Conservation (phyloP, 2,329 filamentous ascomycete species). For the Elsinoe necatrix region DNA sequence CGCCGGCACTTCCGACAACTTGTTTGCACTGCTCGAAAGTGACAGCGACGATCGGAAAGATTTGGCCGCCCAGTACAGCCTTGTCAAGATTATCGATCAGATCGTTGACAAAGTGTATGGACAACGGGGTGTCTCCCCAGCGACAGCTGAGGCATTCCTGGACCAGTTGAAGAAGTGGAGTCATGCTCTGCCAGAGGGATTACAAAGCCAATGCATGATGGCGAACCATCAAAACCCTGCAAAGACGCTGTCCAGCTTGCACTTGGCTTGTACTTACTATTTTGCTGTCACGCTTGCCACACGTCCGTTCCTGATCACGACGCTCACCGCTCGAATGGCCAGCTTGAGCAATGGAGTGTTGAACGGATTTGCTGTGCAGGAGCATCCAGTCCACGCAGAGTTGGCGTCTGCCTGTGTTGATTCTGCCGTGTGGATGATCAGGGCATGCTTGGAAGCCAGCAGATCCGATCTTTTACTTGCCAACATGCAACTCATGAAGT, state of each 20-base stretch:
- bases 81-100: slow-evolving; percentile 5
- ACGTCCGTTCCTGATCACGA: slow-evolving; percentile 47
- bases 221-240: not conserved
- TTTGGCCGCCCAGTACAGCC: not conserved
- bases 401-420: slow-evolving; percentile 49
- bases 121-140: not conserved
- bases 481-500: slow-evolving; percentile 55
- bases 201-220: not conserved
- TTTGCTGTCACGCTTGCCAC: slow-evolving; percentile 51
- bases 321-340: slow-evolving; percentile 35
- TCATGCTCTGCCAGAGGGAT: not conserved
- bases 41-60: not conserved
- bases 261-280: slow-evolving; percentile 51
- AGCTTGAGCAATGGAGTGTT: not conserved
- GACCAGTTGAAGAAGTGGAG: not conserved
- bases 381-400: slow-evolving; percentile 24
- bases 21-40: not conserved
- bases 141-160: not conserved
- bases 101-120: slow-evolving; percentile 8
- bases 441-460: slow-evolving; percentile 45
- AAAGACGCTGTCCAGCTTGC: slow-evolving; percentile 27
- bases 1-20: slow-evolving; percentile 21
- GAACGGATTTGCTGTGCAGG: not conserved
- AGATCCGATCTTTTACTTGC: slow-evolving; percentile 39
- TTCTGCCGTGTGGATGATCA: slow-evolving; percentile 47